These are phyloP conservation scores for Lachancea dasiensis DNA, from an alignment of 805 yeast species.

Conservation along the genomic window DNA sequence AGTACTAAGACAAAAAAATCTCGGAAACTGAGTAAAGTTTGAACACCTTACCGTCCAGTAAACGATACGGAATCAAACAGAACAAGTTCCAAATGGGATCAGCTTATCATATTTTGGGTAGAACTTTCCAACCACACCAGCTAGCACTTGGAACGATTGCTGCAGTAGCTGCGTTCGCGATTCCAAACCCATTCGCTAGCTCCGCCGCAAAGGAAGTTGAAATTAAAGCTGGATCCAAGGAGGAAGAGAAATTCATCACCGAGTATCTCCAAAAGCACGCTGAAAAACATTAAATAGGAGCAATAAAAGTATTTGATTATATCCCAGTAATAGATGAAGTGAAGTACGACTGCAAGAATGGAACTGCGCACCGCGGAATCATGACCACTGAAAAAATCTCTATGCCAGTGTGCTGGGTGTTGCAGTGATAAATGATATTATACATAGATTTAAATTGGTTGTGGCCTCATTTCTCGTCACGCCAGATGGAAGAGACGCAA, in stretches of 20 bases:
- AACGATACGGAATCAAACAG: neutral
- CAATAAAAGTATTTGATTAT: neutral
- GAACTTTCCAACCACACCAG: constrained; percentile 70
- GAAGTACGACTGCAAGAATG: too few species aligned
- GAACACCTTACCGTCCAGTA: neutral
- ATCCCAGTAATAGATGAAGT: neutral
- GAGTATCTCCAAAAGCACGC: constrained; percentile 52
- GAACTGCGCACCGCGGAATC: too few species aligned
- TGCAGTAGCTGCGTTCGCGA: constrained; percentile 55
- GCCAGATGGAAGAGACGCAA: too few species aligned
- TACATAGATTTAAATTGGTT: too few species aligned
- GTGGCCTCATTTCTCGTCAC: too few species aligned
- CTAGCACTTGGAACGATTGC: constrained; percentile 48
- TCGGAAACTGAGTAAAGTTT: neutral
- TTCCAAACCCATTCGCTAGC: constrained; percentile 63
- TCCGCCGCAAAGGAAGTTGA: constrained; percentile 58
- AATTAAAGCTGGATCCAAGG: constrained; percentile 72
- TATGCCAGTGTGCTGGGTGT: too few species aligned
- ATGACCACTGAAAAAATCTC: too few species aligned
- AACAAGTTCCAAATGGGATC: constrained; percentile 52
- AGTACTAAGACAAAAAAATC: neutral
- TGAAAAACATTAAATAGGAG: constrained; percentile 23
- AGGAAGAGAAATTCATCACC: constrained; percentile 81
- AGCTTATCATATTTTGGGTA: constrained; percentile 75
- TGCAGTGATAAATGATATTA: too few species aligned